Conservation (phyloP, 2,329 filamentous ascomycete genomes). For the Xylariomycetidae sp. region DNA sequence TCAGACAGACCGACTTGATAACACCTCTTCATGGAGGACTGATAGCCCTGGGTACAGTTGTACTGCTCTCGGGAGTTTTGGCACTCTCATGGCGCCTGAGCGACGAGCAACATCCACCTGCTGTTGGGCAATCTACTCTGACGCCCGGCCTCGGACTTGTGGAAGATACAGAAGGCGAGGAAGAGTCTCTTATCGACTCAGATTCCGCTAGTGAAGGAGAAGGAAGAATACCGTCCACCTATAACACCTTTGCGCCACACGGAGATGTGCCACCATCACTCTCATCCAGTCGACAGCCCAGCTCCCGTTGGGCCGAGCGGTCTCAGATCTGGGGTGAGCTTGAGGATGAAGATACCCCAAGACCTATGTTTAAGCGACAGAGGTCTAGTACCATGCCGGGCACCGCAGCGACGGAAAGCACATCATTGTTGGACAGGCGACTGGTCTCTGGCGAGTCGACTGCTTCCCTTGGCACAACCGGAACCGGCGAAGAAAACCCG, state of each 20-base stretch:
- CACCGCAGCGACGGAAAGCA: conserved; percentile 30
- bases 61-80: conserved; percentile 82
- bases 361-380: conserved; percentile 34
- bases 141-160: conserved; percentile 80
- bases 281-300: conserved; percentile 41
- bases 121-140: conserved; percentile 62
- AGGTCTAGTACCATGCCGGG: conserved; percentile 46
- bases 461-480: conserved; percentile 20
- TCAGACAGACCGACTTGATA: conserved; percentile 79
- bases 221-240: conserved; percentile 31
- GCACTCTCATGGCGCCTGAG: conserved; percentile 91
- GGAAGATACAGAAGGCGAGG: conserved; percentile 61
- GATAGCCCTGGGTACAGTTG: conserved; percentile 80
- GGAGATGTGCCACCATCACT: conserved; percentile 35
- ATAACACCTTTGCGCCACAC: conserved; percentile 43
- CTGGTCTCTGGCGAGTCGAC: conserved; percentile 22
- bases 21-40: conserved; percentile 70
- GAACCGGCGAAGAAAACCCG: conserved; percentile 15
- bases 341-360: conserved; percentile 61
- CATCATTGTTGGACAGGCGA: conserved; percentile 31
- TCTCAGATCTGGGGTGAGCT: conserved; percentile 86
- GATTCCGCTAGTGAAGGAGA: conserved; percentile 42
- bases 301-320: conserved; percentile 58
- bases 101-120: conserved; percentile 63
- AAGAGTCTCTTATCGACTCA: conserved; percentile 49